Percentiles rank a stretch among this genome's conserved stretches.
These are phyloP conservation scores for Ophiostoma angusticollis DNA, from an alignment of 2,329 filamentous ascomycete genomes.

Conservation along the genomic window DNA sequence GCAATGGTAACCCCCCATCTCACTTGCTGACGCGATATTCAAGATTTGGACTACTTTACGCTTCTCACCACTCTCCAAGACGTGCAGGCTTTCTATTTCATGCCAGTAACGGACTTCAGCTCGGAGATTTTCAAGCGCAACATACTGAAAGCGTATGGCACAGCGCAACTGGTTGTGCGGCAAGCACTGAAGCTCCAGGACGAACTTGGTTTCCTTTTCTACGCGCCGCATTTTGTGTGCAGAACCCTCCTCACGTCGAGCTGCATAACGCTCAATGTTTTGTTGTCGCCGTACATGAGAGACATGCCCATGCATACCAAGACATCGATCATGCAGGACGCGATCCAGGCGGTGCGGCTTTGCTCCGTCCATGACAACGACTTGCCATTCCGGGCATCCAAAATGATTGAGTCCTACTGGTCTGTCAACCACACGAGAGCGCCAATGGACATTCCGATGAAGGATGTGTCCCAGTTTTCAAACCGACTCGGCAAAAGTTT, in stretches of 20 bases:
- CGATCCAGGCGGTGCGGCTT: conserved; percentile 24
- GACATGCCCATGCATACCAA: conserved; percentile 18
- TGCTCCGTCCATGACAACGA: conserved; percentile 37
- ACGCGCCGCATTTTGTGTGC: conserved; percentile 38
- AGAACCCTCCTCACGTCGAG: conserved; percentile 32
- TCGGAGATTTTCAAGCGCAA: conserved; percentile 30
- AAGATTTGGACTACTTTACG: conserved; percentile 37
- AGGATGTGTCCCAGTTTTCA: conserved; percentile 28
- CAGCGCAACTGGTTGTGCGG: conserved; percentile 32
- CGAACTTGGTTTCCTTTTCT: conserved; percentile 27
- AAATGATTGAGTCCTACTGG: conserved; percentile 39
- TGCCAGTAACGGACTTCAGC: conserved; percentile 27
- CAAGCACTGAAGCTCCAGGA: conserved; percentile 30
- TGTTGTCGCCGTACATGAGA: conserved; percentile 31
- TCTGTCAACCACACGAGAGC: conserved; percentile 26
- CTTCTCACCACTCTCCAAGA: conserved; percentile 37
- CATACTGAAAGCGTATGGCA: conserved; percentile 34
- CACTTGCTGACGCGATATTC: no score
- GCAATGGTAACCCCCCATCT: no score
- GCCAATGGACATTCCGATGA: conserved; percentile 22
- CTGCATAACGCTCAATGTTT: conserved; percentile 32
- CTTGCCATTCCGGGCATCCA: conserved; percentile 30
- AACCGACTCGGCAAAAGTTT: conserved; percentile 36
- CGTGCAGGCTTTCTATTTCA: conserved; percentile 40
- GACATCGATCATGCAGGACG: conserved; percentile 21